Base-by-base conservation (phyloP, 2,329 filamentous ascomycete genomes). In the Septoria petroselini region DNA sequence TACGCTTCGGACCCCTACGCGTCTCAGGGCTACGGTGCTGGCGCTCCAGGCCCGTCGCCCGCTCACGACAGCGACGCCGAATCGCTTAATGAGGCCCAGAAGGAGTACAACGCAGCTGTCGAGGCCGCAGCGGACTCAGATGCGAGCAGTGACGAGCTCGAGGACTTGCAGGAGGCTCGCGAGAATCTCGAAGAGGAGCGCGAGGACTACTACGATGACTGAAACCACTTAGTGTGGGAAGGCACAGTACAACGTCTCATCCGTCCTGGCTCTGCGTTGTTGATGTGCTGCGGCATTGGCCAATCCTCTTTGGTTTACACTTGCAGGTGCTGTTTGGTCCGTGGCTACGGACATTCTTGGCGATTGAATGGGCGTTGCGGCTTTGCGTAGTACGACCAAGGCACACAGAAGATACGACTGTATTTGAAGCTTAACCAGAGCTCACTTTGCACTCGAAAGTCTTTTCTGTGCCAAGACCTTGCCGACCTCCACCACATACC, bases 91-190 rank as follows among this genome's bases (percentile, higher is more conserved):
- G 55, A 55, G 38, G 55, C 55, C 11, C 55, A 55, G 50, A 47
- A 57, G 31, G 35, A 57, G 2, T 59, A 59, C 54, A 53, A 57
- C 30, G 57, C 57, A 34, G 57, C 57, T 4, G 41, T 50, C 30
- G 47, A 52, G 12, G 55, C 53, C 11, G 55, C 55, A 14, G 53
- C 55, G 1, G 57, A 59, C 33, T 59, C 57, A 5, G 50, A 53
- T 33, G 54, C 57, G 23, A 59, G 57, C 52, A 59, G 54, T 41
- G 35, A 35, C 34, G 56, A 58, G 31, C 46, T 54, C 19, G 57
- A 59, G 31, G 56, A 58, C 37, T 46, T 54, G 18, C 54, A 59
- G 31, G 57, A 59, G 45, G 53, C 56, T 41, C 48, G 56, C n/a
- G 56, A 58, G 23, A 53, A 52, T 14, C 43, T 56, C 9, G 48